Conservation (phyloP, 371 early-diverging fungal genomes). For the Lichtheimia ramosa region DNA sequence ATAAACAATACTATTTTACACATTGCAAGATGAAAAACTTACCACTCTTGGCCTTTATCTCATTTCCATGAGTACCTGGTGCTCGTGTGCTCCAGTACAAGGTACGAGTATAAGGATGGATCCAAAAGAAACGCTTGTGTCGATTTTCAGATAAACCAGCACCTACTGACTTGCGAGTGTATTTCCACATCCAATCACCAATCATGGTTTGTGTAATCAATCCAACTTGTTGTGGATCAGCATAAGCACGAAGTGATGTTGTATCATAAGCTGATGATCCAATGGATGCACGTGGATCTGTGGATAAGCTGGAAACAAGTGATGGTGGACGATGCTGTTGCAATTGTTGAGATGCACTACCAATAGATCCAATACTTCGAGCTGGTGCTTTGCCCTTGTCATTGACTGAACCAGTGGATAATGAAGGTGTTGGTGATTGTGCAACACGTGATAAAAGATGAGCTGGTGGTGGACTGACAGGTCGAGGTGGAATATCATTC, state of each 20-base stretch:
- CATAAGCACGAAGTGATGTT: constrained; percentile 11
- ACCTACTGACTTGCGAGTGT: constrained; percentile 54
- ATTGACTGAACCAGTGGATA: constrained; percentile 19
- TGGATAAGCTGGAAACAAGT: constrained; percentile 9
- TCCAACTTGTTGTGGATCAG: constrained; percentile 56
- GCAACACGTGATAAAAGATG: constrained; percentile 17
- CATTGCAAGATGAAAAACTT: constrained; percentile 9
- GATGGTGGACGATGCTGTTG: constrained; percentile 9
- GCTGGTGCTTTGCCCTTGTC: constrained; percentile 18
- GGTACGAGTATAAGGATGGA: constrained; percentile 75
- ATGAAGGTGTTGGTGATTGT: constrained; percentile 5
- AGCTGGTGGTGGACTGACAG: constrained; percentile 20
- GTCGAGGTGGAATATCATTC: constrained; percentile 14
- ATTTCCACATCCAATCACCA: constrained; percentile 72
- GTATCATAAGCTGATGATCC: constrained; percentile 9
- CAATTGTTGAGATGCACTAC: not conserved
- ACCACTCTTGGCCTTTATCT: constrained; percentile 47
- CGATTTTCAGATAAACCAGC: constrained; percentile 55
- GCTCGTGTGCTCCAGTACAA: constrained; percentile 71
- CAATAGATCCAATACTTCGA: constrained; percentile 1
- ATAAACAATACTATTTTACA: too few relatives aligned
- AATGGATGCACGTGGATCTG: constrained; percentile 10
- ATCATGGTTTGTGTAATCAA: constrained; percentile 75
- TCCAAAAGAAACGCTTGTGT: constrained; percentile 74
- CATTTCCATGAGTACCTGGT: constrained; percentile 50